Conservation (phyloP, 1,139 yeast genomes). For the Schwanniomyces etchellsii region DNA sequence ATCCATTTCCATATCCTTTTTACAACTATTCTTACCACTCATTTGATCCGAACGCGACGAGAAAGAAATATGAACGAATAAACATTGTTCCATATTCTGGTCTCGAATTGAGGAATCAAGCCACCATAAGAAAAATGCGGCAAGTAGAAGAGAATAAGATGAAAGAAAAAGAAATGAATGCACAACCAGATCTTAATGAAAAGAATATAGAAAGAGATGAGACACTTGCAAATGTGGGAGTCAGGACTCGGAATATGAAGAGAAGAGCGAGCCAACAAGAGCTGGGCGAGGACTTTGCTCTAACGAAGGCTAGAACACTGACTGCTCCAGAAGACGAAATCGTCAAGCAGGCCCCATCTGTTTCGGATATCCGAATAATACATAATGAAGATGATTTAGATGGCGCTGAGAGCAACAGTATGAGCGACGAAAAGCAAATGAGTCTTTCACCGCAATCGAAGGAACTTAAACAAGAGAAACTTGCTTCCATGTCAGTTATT, state of each 20-base stretch:
- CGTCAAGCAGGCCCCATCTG: not conserved
- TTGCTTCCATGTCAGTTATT: not conserved
- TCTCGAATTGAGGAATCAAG: conserved; percentile 19
- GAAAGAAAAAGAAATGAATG: conserved; percentile 1
- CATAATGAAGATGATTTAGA: not conserved
- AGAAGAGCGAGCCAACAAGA: not conserved
- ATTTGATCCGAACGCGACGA: conserved; percentile 22
- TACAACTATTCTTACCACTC: conserved; percentile 43
- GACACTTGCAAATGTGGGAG: not conserved
- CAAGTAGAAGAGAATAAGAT: conserved; percentile 8
- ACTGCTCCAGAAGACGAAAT: conserved; percentile 1
- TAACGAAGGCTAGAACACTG: not conserved
- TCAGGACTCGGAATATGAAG: not conserved
- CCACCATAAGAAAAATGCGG: conserved; percentile 9
- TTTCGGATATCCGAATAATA: not conserved
- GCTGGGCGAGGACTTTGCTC: not conserved
- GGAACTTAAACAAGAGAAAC: no score
- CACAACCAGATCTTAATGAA: conserved; percentile 2
- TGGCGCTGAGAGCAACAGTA: conserved; percentile 3
- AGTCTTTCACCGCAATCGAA: no score
- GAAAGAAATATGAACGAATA: conserved; percentile 22
- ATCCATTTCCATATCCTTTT: conserved; percentile 44
- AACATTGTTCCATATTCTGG: conserved; percentile 33
- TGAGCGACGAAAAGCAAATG: no score
- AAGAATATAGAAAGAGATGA: no score